Evolutionary conservation across 352 stramenopile species (phyloP).

Genomic region (Globisporangium viniferum): DNA sequence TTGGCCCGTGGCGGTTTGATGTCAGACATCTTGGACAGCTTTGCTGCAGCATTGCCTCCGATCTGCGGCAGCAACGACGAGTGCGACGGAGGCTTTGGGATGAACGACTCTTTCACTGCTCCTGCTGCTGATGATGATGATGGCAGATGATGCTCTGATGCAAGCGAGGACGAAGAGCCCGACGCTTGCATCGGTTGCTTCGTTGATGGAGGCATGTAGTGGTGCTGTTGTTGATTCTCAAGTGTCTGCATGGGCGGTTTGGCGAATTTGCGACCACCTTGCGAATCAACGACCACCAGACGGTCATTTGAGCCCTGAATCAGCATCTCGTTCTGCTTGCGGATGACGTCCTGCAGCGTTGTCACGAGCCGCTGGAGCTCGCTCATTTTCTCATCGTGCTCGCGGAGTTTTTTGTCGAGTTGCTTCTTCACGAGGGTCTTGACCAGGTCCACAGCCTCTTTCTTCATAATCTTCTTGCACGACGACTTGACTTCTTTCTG

Average conservation of each 20-base stretch:
- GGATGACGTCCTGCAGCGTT: constrained; percentile 41
- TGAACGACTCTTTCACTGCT: not conserved
- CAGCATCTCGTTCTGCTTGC: constrained; percentile 37
- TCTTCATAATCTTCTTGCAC: constrained; percentile 47
- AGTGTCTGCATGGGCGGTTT: not conserved
- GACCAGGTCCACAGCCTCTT: constrained; percentile 38
- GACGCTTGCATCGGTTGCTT: not conserved
- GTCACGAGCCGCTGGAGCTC: constrained; percentile 39
- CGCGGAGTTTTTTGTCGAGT: constrained; percentile 31
- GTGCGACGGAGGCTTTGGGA: constrained; percentile 6
- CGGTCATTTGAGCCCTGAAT: constrained; percentile 24
- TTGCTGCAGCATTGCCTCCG: not conserved
- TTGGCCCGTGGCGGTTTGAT: constrained; percentile 2
- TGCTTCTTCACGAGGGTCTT: constrained; percentile 39
- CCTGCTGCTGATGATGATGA: not conserved
- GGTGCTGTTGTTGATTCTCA: not conserved
- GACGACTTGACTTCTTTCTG: constrained; percentile 9
- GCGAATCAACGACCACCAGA: constrained; percentile 14
- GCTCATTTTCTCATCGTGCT: constrained; percentile 37
- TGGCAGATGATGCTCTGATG: not conserved
- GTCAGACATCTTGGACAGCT: not conserved
- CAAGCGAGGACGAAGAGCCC: not conserved
- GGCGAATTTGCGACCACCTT: not conserved
- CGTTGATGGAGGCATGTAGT: not conserved
- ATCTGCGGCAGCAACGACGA: constrained; percentile 7